Percentiles rank a stretch among this genome's conserved stretches.
These are phyloP conservation scores for Solanum hybrid DNA, from an alignment of 305 asterid genomes.

Conservation along the genomic window DNA sequence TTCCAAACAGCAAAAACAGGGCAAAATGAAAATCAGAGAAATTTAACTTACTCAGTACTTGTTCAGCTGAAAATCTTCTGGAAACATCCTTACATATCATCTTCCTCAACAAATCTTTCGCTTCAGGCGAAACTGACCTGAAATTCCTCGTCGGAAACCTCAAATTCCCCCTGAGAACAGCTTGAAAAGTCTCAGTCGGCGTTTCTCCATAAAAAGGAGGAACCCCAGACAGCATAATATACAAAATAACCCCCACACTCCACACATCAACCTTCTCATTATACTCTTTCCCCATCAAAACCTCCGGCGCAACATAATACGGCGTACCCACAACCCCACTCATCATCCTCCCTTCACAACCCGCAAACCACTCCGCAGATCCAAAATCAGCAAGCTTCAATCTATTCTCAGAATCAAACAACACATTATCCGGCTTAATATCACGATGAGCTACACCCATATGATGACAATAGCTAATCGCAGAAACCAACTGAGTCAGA, in stretches of 20 bases:
- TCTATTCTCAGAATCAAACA: background rate
- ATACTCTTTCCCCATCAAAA: slow-evolving; percentile 52
- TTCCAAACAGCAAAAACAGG: background rate
- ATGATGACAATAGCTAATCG: slow-evolving; percentile 6
- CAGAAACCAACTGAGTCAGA: slow-evolving; percentile 24
- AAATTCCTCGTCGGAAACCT: slow-evolving; percentile 68
- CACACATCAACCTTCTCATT: slow-evolving; percentile 84
- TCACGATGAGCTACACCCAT: slow-evolving; percentile 11
- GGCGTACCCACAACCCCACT: slow-evolving; percentile 83
- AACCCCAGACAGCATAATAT: slow-evolving; percentile 79
- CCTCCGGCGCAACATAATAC: slow-evolving; percentile 91
- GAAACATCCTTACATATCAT: slow-evolving; percentile 68
- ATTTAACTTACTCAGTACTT: slow-evolving; percentile 56
- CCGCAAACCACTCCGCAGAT: slow-evolving; percentile 9
- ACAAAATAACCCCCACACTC: slow-evolving; percentile 79
- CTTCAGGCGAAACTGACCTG: slow-evolving; percentile 64
- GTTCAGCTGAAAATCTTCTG: slow-evolving; percentile 65
- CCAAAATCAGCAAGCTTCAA: slow-evolving; percentile 12
- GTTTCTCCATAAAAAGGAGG: slow-evolving; percentile 80
- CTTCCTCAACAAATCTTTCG: slow-evolving; percentile 77
- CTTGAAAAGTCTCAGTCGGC: slow-evolving; percentile 60
- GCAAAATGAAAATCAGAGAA: background rate
- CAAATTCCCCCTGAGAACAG: slow-evolving; percentile 58
- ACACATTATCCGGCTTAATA: slow-evolving; percentile 1
- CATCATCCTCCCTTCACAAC: slow-evolving; percentile 34